Percentiles rank a stretch among this genome's conserved stretches.
These are phyloP conservation scores for Cardiosporidium cionae DNA, from an alignment of 169 alveolate species.

Conservation along the genomic window DNA sequence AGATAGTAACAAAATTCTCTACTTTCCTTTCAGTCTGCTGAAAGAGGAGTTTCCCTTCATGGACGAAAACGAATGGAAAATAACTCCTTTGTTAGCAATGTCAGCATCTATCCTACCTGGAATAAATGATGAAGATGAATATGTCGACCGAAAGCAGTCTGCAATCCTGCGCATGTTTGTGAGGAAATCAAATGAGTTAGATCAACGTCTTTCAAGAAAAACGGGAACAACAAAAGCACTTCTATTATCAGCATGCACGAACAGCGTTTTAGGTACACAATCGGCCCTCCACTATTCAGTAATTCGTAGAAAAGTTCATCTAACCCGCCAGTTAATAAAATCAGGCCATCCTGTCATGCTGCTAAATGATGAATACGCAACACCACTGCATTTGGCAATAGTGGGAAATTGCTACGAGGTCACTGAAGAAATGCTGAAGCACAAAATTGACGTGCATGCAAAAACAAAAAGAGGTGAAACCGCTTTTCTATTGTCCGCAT, in stretches of 20 bases:
- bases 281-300: slow-evolving; percentile 73
- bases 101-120: slow-evolving; percentile 26
- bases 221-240: neutral
- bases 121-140: no score
- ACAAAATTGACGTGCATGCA: no score
- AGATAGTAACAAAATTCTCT: no score
- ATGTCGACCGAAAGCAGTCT: slow-evolving; percentile 3
- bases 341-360: slow-evolving; percentile 56
- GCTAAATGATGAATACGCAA: slow-evolving; percentile 69
- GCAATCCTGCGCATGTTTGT: neutral
- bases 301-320: slow-evolving; percentile 55
- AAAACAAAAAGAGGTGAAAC: slow-evolving; percentile 69
- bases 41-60: neutral
- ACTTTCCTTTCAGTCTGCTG: neutral
- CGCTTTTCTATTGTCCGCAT: slow-evolving; percentile 66
- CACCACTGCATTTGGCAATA: slow-evolving; percentile 77
- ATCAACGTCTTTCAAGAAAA: neutral
- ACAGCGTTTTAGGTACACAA: slow-evolving; percentile 56
- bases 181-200: neutral
- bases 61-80: slow-evolving; percentile 31
- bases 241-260: slow-evolving; percentile 57
- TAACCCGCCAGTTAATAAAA: slow-evolving; percentile 60
- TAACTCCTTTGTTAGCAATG: slow-evolving; percentile 59
- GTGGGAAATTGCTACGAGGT: no score
- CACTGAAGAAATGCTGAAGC: slow-evolving; percentile 57